Conservation (phyloP, 768 basidiomycete species). For the Termitomyces sp. region DNA sequence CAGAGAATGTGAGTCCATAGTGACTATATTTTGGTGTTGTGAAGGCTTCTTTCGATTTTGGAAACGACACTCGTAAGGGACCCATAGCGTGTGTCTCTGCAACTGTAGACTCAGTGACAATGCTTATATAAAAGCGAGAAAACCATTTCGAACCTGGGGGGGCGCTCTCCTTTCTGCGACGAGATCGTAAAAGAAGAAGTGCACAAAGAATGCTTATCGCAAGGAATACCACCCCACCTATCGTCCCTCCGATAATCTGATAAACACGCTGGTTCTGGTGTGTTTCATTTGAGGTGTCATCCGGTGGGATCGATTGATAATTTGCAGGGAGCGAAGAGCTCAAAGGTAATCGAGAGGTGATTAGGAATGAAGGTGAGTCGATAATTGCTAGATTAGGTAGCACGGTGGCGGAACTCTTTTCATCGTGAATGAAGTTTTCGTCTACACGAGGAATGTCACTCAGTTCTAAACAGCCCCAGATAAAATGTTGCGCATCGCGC, state of each 20-base stretch:
- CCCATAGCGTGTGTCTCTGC: constrained; percentile 18
- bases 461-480: too few relatives aligned
- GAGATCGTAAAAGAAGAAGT: constrained; percentile 3
- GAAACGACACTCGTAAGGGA: constrained; percentile 22
- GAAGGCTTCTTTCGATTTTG: constrained; percentile 27
- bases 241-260: constrained; percentile 10
- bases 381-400: not conserved
- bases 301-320: not conserved
- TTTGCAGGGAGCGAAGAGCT: not conserved
- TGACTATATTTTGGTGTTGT: constrained; percentile 26
- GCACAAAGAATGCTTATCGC: not conserved
- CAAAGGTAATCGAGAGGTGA: not conserved
- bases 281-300: not conserved
- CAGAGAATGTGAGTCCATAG: constrained; percentile 24
- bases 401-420: not conserved
- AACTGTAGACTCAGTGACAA: not conserved
- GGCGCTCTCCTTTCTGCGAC: not conserved
- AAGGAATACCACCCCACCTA: constrained; percentile 8
- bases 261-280: not conserved
- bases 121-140: not conserved
- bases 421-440: not conserved
- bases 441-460: not conserved
- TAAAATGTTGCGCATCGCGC: too few relatives aligned
- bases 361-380: not conserved
- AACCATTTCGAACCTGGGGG: not conserved